These are phyloP conservation scores for Gastrodia elata DNA, from an alignment of 106 monocot species.

Conservation along the genomic window DNA sequence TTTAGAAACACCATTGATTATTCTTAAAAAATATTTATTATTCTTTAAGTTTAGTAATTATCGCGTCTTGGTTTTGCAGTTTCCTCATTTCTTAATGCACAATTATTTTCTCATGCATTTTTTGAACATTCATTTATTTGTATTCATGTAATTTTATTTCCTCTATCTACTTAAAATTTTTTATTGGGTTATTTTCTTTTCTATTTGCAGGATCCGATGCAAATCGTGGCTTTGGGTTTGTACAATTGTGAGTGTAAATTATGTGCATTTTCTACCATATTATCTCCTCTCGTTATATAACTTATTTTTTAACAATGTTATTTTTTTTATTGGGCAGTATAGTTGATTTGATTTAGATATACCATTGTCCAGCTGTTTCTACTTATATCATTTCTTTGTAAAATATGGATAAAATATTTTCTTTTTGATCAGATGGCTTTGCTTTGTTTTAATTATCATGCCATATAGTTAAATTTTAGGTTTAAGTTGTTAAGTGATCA, in stretches of 20 bases:
- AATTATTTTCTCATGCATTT: background rate
- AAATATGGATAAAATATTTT: background rate
- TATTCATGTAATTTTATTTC: background rate
- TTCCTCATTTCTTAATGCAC: background rate
- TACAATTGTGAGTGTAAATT: conserved; percentile 56
- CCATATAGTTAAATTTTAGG: background rate
- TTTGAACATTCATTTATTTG: background rate
- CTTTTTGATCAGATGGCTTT: background rate
- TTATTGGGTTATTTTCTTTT: conserved; percentile 2
- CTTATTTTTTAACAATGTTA: conserved; percentile 2
- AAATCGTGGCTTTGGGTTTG: conserved; percentile 58
- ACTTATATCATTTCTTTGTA: background rate
- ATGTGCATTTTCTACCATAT: background rate
- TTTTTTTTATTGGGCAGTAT: conserved; percentile 2
- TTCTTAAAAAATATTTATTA: background rate
- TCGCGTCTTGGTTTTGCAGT: background rate
- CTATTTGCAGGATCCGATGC: conserved; percentile 39
- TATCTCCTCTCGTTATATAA: background rate
- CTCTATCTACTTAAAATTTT: background rate
- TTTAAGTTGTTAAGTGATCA: background rate
- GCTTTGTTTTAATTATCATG: background rate
- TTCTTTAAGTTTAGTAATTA: background rate
- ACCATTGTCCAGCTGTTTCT: background rate
- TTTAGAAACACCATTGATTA: background rate
- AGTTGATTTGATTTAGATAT: background rate